Conservation (phyloP, 305 asterid species). For the Solanum hybrid region DNA sequence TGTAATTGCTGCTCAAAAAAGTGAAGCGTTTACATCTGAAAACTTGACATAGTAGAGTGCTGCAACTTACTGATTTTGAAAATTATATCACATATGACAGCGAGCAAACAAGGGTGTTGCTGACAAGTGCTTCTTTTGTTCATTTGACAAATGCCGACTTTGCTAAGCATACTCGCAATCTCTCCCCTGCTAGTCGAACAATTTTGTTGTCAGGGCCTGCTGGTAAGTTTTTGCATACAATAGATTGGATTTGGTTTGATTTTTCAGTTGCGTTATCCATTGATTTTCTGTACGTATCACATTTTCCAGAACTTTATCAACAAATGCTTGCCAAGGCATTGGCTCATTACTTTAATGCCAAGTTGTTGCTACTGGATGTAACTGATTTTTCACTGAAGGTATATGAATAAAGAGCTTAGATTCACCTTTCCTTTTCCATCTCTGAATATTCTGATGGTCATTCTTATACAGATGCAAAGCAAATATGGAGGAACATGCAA, state of each 20-base stretch:
- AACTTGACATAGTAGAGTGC: neutral
- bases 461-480: slow-evolving; percentile 52
- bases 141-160: slow-evolving; percentile 49
- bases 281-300: neutral
- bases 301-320: slow-evolving; percentile 59
- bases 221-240: slow-evolving; percentile 28
- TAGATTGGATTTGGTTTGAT: neutral
- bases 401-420: slow-evolving; percentile 8
- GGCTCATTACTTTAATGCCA: slow-evolving; percentile 76
- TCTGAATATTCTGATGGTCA: slow-evolving; percentile 12
- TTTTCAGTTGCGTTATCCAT: neutral
- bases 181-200: slow-evolving; percentile 76
- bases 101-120: slow-evolving; percentile 59
- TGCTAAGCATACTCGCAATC: slow-evolving; percentile 56
- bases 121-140: slow-evolving; percentile 71
- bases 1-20: neutral
- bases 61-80: neutral
- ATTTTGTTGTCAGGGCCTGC: slow-evolving; percentile 81
- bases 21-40: neutral
- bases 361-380: slow-evolving; percentile 63
- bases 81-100: slow-evolving; percentile 23
- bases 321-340: slow-evolving; percentile 89
- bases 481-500: slow-evolving; percentile 50
- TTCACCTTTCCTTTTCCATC: neutral
- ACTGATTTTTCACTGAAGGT: slow-evolving; percentile 79